These are phyloP conservation scores for Aspergillus fijiensis DNA, from an alignment of 2,329 filamentous ascomycete species.

Conservation along the genomic window DNA sequence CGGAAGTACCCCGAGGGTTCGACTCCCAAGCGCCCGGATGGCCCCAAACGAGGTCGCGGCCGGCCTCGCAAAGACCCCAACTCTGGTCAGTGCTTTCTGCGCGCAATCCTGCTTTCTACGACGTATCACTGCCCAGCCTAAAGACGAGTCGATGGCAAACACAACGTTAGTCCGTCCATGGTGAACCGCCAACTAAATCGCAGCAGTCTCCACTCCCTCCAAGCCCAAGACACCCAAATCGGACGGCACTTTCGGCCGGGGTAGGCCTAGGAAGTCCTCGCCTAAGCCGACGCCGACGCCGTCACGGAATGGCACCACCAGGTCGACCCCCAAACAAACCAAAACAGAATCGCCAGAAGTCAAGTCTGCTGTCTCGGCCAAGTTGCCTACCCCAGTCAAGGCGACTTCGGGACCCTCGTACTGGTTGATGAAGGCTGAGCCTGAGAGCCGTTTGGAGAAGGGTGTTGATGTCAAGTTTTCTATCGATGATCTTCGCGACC, in stretches of 20 bases:
- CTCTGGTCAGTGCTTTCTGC: background rate
- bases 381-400: too few relatives aligned
- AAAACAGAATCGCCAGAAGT: slow-evolving; percentile 17
- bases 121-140: background rate
- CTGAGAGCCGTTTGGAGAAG: slow-evolving; percentile 80
- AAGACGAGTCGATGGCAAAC: background rate
- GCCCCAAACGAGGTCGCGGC: slow-evolving; percentile 35
- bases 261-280: slow-evolving; percentile 26
- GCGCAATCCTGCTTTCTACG: background rate
- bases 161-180: background rate
- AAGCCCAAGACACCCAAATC: slow-evolving; percentile 21
- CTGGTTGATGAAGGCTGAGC: slow-evolving; percentile 87
- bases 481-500: slow-evolving; percentile 80
- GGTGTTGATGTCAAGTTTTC: slow-evolving; percentile 89
- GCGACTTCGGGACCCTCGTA: slow-evolving; percentile 49
- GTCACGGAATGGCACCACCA: slow-evolving; percentile 18
- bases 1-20: slow-evolving; percentile 31
- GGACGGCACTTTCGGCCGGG: slow-evolving; percentile 20
- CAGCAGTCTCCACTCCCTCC: slow-evolving; percentile 13
- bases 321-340: slow-evolving; percentile 11
- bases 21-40: slow-evolving; percentile 24
- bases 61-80: slow-evolving; percentile 31
- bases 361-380: slow-evolving; percentile 10
- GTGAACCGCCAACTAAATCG: background rate
- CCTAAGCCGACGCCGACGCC: background rate